Base-by-base conservation (phyloP, 2,329 filamentous ascomycete species). In the Botrytis aclada region DNA sequence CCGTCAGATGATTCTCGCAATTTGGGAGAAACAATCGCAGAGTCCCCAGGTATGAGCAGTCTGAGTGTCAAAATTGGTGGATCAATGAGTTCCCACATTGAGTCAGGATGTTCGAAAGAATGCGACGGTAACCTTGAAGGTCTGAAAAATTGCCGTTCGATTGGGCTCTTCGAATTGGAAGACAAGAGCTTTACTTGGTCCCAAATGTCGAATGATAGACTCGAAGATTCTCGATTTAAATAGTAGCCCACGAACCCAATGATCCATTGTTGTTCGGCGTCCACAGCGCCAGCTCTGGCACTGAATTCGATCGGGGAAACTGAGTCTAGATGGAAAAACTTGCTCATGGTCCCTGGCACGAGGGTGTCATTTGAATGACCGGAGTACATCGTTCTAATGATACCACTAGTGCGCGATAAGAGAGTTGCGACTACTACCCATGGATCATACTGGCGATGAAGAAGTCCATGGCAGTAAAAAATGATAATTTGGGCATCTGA, bases 41-140 rank as follows among this genome's bases (percentile, higher is more conserved):
- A 12, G 1, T 7, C n/a, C 10, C 3, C 9, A 20, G 16, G 32
- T n/a, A 5, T 10, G 16, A 22, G 32, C 58, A 12, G 34, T 37
- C 1, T 61, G 32, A 7, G 1, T 61, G 12, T 14, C 10, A 22
- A 37, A 1, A 25, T 29, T 32, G n/a, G n/a, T 12, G n/a, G 39
- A 29, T 64, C 61, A 45, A 43, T 29, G 7, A 64, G 61, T 22
- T 45, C 20, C 62, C 29, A 34, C 12, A 6, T 64, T 29, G n/a
- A 14, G 62, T 29, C 10, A 1, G 29, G 18, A 25, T 7, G 0
- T 25, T 61, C 58, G 20, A 2, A 25, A 18, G 0, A 1, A 29
- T 1, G 3, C 51, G 1, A 9, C 10, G 4, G 9, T 7, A 0
- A 4, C 0, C 4, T 56, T 18, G n/a, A 56, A 22, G 9, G 8